Conservation (phyloP, 2,329 filamentous ascomycete species). For the Mariannaea sp. region DNA sequence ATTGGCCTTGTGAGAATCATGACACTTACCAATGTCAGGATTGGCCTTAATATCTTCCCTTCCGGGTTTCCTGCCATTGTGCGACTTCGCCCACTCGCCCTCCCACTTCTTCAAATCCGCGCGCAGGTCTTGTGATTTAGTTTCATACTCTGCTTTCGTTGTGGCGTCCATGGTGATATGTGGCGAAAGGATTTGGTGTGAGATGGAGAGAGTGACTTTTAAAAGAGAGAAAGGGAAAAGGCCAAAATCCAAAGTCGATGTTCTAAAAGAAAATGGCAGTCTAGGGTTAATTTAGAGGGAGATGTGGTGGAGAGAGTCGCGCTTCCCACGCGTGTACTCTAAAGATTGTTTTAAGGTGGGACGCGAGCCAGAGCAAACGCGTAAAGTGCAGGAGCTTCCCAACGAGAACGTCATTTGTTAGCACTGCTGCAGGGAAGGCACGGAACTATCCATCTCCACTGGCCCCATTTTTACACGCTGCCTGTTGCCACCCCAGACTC, state of each 20-base stretch:
- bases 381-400: conserved; percentile 18
- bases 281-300: not conserved
- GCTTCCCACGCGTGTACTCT: conserved; percentile 30
- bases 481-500: no score
- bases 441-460: not conserved
- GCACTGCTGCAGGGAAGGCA: conserved; percentile 18
- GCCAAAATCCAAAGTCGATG: not conserved
- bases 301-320: conserved; percentile 22
- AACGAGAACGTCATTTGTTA: conserved; percentile 23
- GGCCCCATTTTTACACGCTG: no score
- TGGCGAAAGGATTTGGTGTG: not conserved
- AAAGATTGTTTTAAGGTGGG: conserved; percentile 11
- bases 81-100: conserved; percentile 63
- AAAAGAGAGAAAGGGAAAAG: conserved; percentile 2
- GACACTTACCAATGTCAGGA: conserved; percentile 66
- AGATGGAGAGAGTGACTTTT: conserved; percentile 8
- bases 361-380: conserved; percentile 35
- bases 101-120: conserved; percentile 77
- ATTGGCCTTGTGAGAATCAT: not conserved
- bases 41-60: conserved; percentile 79
- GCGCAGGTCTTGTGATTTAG: conserved; percentile 61
- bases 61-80: conserved; percentile 70
- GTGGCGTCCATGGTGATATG: conserved; percentile 51
- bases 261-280: not conserved
- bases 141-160: conserved; percentile 52